These are phyloP conservation scores for Malassezia equina DNA, from an alignment of 1,284 basidiomycete genomes.

Conservation along the genomic window DNA sequence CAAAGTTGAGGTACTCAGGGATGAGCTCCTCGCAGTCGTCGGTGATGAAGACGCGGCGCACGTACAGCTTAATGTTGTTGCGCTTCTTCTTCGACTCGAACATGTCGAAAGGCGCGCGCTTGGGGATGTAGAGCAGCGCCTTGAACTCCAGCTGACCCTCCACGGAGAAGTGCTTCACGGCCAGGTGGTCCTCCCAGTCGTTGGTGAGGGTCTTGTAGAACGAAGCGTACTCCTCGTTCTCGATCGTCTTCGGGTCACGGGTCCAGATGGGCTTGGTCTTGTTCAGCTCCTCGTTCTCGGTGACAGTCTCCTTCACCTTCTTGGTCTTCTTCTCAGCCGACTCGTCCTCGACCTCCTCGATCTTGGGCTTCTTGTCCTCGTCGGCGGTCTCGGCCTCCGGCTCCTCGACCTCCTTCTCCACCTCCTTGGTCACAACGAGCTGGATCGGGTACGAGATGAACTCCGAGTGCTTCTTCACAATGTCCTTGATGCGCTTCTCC, in stretches of 20 bases:
- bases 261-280: constrained; percentile 99
- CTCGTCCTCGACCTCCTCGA: constrained; percentile 69
- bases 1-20: constrained; percentile 99
- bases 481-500: constrained; percentile 98
- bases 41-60: constrained; percentile 99
- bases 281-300: constrained; percentile 89
- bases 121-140: constrained; percentile 83
- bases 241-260: constrained; percentile 86
- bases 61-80: constrained; percentile 99
- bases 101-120: constrained; percentile 82
- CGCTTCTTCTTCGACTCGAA: constrained; percentile 99
- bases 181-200: constrained; percentile 97
- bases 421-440: constrained; percentile 95
- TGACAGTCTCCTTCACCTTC: constrained; percentile 63
- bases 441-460: constrained; percentile 99
- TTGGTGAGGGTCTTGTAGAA: constrained; percentile 99
- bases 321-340: constrained; percentile 62
- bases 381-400: constrained; percentile 54
- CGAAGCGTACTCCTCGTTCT: constrained; percentile 77
- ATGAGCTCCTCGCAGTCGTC: constrained; percentile 99
- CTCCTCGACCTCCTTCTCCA: constrained; percentile 84
- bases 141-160: constrained; percentile 99
- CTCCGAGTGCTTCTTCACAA: constrained; percentile 99
- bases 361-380: constrained; percentile 62
- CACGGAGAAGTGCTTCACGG: constrained; percentile 99